Evolutionary conservation across 78 protist genomes (phyloP).

Genomic region (Dictyostelium citrinum): DNA sequence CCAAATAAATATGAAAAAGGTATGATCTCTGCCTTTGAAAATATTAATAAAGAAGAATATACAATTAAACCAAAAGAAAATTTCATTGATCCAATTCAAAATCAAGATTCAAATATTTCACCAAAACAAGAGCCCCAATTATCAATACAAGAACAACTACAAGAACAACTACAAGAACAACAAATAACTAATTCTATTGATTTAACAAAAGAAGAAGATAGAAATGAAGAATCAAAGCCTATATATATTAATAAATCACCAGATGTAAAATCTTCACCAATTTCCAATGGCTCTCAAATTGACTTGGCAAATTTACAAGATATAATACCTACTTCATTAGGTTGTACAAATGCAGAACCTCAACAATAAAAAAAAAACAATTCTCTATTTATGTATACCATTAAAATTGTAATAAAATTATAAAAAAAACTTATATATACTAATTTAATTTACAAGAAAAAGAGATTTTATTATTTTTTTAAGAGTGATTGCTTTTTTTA

Average conservation of each 20-base stretch:
- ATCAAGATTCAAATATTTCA: neutral
- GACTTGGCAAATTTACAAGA: neutral
- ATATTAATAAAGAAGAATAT: neutral
- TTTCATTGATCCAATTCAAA: neutral
- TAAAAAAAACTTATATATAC: too few relatives aligned
- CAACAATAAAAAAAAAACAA: neutral
- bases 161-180: neutral
- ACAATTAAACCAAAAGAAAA: constrained; percentile 1
- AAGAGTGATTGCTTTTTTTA: neutral
- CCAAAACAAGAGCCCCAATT: too few relatives aligned
- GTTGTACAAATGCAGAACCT: neutral
- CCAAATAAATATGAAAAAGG: constrained; percentile 75
- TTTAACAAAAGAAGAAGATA: neutral
- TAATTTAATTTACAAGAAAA: too few relatives aligned
- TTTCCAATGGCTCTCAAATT: neutral
- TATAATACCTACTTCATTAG: neutral
- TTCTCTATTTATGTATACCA: too few relatives aligned
- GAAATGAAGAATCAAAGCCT: neutral
- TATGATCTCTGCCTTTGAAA: constrained; percentile 10
- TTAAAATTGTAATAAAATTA: too few relatives aligned
- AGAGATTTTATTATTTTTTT: neutral
- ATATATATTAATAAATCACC: neutral
- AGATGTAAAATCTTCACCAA: neutral
- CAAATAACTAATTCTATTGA: too few relatives aligned
- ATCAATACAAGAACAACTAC: too few relatives aligned